These are phyloP conservation scores for Clarireedia hainanense DNA, from an alignment of 2,329 filamentous ascomycete genomes.

Conservation along the genomic window DNA sequence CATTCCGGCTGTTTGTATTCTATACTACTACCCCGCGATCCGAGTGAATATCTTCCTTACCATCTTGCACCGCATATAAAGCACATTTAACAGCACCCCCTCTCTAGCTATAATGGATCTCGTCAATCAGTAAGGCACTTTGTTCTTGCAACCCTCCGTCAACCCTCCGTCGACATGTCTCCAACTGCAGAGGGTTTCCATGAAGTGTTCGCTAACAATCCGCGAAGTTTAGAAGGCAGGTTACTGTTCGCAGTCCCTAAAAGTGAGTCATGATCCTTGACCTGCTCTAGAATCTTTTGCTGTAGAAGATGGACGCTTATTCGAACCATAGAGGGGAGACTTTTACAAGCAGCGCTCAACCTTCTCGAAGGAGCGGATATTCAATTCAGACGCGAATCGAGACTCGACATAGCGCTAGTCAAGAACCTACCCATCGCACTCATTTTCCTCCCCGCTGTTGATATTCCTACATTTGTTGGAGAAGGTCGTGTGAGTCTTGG, in stretches of 20 bases:
- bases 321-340: conserved; percentile 66
- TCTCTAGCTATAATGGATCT: conserved; percentile 44
- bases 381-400: conserved; percentile 89
- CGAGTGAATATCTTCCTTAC: not conserved
- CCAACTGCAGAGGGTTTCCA: conserved; percentile 23
- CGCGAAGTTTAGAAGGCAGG: conserved; percentile 74
- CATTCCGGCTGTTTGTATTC: conserved; percentile 1
- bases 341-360: conserved; percentile 81
- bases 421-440: conserved; percentile 95
- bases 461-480: conserved; percentile 95
- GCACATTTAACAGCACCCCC: not conserved
- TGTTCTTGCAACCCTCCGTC: conserved; percentile 8
- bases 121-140: conserved; percentile 45
- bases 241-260: conserved; percentile 97
- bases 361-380: conserved; percentile 91
- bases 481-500: conserved; percentile 90
- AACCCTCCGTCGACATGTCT: conserved; percentile 14
- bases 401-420: conserved; percentile 94
- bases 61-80: not conserved
- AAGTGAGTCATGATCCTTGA: conserved; percentile 52
- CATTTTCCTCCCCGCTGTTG: conserved; percentile 91
- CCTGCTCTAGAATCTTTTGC: conserved; percentile 5
- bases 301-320: conserved; percentile 9
- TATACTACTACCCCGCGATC: conserved; percentile 7
- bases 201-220: conserved; percentile 33